A percentile compares a stretch with the other conserved stretches of the same genome.
Evolutionary conservation across 805 yeast species (phyloP).

Genomic region (Danielozyma ontarioensis): DNA sequence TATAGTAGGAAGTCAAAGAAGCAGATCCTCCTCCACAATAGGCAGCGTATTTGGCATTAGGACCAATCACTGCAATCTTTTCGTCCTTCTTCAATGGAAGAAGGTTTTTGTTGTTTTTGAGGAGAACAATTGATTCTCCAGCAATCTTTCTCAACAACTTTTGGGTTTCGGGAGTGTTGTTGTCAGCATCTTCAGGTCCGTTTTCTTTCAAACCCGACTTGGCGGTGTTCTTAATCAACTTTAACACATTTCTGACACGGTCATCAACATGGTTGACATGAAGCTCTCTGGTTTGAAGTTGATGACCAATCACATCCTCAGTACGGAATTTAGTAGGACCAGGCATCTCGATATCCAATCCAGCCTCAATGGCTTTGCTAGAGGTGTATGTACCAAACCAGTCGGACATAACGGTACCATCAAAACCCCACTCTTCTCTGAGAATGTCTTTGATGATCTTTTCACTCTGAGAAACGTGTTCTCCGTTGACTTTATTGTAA

Average conservation of each 20-base stretch:
- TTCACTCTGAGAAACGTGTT: slow-evolving; percentile 21
- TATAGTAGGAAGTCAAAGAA: slow-evolving; percentile 19
- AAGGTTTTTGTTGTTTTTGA: slow-evolving; percentile 21
- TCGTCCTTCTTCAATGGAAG: slow-evolving; percentile 28
- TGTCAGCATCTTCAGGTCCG: slow-evolving; percentile 15
- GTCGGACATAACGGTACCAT: slow-evolving; percentile 29
- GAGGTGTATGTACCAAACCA: slow-evolving; percentile 28
- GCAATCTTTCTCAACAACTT: slow-evolving; percentile 15
- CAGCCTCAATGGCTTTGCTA: slow-evolving; percentile 21
- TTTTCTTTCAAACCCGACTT: slow-evolving; percentile 16
- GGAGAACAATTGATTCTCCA: slow-evolving; percentile 22
- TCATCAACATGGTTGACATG: slow-evolving; percentile 20
- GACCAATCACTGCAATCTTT: slow-evolving; percentile 27
- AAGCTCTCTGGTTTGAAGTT: slow-evolving; percentile 21
- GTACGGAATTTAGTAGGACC: slow-evolving; percentile 24
- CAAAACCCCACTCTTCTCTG: slow-evolving; percentile 27
- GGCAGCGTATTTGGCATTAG: slow-evolving; percentile 24
- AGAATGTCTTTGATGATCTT: slow-evolving; percentile 18
- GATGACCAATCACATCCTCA: slow-evolving; percentile 12
- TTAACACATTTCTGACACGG: slow-evolving; percentile 21
- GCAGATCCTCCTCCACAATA: slow-evolving; percentile 34
- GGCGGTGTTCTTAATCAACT: slow-evolving; percentile 18
- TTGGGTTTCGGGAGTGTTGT: slow-evolving; percentile 21
- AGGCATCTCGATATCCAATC: slow-evolving; percentile 32
- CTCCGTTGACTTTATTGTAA: slow-evolving; percentile 29